Conservation (phyloP, 108 stramenopile genomes). For the Nannochloropsis oceanica region DNA sequence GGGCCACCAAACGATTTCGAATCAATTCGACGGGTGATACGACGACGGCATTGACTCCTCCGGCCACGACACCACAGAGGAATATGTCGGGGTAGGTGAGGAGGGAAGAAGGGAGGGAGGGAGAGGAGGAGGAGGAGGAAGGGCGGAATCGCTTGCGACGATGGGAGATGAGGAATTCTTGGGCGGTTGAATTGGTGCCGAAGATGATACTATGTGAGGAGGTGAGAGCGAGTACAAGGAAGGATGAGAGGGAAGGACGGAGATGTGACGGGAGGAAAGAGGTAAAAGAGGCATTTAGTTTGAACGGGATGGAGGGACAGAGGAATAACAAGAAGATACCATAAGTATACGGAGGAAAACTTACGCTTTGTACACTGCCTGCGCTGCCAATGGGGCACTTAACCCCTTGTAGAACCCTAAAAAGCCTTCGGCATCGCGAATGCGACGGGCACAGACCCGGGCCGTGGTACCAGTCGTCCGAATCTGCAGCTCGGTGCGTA, state of each 20-base stretch:
- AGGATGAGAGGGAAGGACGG: background rate
- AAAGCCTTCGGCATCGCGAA: background rate
- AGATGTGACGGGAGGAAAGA: background rate
- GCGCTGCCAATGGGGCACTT: background rate
- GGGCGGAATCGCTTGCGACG: background rate
- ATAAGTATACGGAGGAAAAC: background rate
- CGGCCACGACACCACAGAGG: conserved; percentile 4
- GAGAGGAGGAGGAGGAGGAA: background rate
- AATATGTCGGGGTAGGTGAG: background rate
- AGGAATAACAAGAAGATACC: too few relatives aligned
- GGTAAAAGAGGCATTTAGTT: background rate
- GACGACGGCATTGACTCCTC: conserved; percentile 6
- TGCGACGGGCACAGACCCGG: background rate
- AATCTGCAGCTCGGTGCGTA: conserved; percentile 21
- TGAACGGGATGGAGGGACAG: too few relatives aligned
- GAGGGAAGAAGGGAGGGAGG: background rate
- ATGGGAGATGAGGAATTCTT: background rate
- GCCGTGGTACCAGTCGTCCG: background rate
- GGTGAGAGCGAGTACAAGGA: background rate
- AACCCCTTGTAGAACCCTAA: conserved; percentile 15
- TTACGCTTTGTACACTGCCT: conserved; percentile 18
- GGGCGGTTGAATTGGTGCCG: background rate
- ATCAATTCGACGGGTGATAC: conserved; percentile 15
- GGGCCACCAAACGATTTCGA: background rate
- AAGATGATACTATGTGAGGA: background rate